Evolutionary conservation across 345 rosid species (phyloP).

Genomic region (Chamaenerion angustifolium): DNA sequence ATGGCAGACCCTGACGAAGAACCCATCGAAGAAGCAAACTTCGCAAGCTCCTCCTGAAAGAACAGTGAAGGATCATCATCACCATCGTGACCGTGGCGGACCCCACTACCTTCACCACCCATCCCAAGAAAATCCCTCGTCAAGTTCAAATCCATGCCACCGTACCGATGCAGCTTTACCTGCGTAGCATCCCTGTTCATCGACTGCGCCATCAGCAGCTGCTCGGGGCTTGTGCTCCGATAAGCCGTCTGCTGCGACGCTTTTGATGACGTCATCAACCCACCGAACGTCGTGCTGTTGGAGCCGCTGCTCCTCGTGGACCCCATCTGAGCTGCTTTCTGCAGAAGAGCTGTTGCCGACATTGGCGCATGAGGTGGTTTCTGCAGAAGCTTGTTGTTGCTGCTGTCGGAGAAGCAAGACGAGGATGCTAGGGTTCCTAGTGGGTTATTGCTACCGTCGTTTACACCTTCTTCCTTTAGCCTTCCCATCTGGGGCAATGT

Average conservation of each 20-base stretch:
- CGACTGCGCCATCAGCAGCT: conserved; percentile 2
- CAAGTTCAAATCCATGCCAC: not conserved
- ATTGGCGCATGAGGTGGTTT: conserved; percentile 5
- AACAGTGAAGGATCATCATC: not conserved
- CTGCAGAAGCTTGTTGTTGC: conserved; percentile 18
- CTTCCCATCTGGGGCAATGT: not conserved
- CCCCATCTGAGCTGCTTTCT: conserved; percentile 12
- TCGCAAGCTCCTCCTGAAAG: conserved; percentile 5
- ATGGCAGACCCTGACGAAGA: conserved; percentile 1
- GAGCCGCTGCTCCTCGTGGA: conserved; percentile 5
- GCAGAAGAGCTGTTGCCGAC: conserved; percentile 11
- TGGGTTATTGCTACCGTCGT: not conserved
- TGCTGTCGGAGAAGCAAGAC: conserved; percentile 2
- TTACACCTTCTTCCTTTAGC: conserved; percentile 6
- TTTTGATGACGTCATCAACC: not conserved
- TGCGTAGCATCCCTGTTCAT: not conserved
- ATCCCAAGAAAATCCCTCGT: conserved; percentile 9
- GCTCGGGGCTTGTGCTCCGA: conserved; percentile 1
- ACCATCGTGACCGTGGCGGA: not conserved
- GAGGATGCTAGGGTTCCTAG: not conserved
- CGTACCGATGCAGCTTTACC: not conserved
- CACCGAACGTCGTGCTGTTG: conserved; percentile 1
- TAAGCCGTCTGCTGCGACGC: not conserved
- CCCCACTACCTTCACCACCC: not conserved
- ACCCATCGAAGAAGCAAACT: conserved; percentile 3